Base-by-base conservation (phyloP, 1,139 yeast species). In the Protomyces pachydermus region DNA sequence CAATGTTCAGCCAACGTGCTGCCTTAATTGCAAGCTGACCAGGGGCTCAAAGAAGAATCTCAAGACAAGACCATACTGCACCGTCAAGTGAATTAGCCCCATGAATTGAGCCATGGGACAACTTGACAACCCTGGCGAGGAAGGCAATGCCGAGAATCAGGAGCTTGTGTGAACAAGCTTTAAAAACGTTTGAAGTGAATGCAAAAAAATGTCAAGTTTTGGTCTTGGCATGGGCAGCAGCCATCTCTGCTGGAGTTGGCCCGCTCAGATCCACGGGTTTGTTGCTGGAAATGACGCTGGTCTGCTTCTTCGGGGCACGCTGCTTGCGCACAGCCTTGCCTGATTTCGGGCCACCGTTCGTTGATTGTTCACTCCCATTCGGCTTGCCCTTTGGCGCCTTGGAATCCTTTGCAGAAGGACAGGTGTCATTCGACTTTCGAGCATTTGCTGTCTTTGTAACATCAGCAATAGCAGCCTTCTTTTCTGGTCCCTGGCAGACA, bases 221-320 rank as follows among this genome's bases (percentile, higher is more conserved):
- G 4, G 51, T 38, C 23, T 42, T 51, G 12, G 55, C 50, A 20
- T 42, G 48, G 25, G 38, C 35, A 12, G 62, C 62, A 14, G 62
- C 62, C 62, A 58, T 58, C 23, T 58, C 62, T 5, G 62, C 62
- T 14, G 62, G 62, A n/a, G 62, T 58, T 3, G 62, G 62, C 18
- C 62, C 62, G 37, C 52, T 58, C 12, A 16, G 8, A 50, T 48
- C 50, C 52, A 51, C 56, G 14, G 52, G 52, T 5, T 28, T 38
- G 2, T 16, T 38, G 1, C 18, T 12, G 6, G 62, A 28, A 6
- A 20, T 20, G 12, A 10, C 23, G 3, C n/a, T 16, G 12, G 6
- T 39, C 3, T 25, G 12, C 16, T 25, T 50, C 48, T 51, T 28
- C 25, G 39, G 12, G 14, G 25, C 23, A 6, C 48, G 48, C 25